phyloP scores from a whole-genome alignment of 495 filamentous ascomycete species.

The Chaetomium tenue region DNA sequence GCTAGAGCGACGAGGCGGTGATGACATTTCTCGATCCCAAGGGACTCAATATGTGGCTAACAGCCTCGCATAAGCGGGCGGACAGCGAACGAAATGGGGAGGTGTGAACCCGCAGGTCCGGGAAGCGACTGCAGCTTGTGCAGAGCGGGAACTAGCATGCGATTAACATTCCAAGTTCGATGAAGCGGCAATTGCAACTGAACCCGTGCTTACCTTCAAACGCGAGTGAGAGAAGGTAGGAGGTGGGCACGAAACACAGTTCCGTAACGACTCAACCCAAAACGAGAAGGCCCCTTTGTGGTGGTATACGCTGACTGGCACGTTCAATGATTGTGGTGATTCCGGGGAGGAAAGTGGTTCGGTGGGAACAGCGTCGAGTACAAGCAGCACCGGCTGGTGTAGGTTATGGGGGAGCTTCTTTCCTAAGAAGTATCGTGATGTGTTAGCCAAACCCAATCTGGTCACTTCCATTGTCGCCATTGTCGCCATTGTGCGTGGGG shows the following conservation, averaged over 20 bases:
- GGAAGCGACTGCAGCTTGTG: slow-evolving; percentile 5
- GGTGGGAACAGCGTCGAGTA: neutral
- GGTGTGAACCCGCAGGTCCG: slow-evolving; percentile 7
- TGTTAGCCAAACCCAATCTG: neutral
- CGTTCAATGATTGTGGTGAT: neutral
- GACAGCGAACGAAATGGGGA: slow-evolving; percentile 15
- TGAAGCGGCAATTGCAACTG: neutral
- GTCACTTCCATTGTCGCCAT: neutral
- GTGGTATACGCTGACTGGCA: neutral
- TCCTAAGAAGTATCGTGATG: neutral
- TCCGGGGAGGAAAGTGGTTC: neutral
- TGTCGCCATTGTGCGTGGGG: neutral
- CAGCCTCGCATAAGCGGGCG: slow-evolving; percentile 25
- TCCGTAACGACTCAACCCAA: neutral
- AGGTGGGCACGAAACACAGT: slow-evolving; percentile 24
- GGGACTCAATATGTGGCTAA: slow-evolving; percentile 29
- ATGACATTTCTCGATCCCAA: slow-evolving; percentile 43
- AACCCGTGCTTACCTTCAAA: neutral
- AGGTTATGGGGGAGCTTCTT: neutral
- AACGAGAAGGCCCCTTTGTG: neutral
- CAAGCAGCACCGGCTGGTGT: neutral
- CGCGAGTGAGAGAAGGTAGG: slow-evolving; percentile 13
- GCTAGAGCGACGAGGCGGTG: slow-evolving; percentile 51
- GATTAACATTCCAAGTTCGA: neutral
- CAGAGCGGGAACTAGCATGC: neutral